Conservation (phyloP, 805 yeast species). For the Ogataea polymorpha region DNA sequence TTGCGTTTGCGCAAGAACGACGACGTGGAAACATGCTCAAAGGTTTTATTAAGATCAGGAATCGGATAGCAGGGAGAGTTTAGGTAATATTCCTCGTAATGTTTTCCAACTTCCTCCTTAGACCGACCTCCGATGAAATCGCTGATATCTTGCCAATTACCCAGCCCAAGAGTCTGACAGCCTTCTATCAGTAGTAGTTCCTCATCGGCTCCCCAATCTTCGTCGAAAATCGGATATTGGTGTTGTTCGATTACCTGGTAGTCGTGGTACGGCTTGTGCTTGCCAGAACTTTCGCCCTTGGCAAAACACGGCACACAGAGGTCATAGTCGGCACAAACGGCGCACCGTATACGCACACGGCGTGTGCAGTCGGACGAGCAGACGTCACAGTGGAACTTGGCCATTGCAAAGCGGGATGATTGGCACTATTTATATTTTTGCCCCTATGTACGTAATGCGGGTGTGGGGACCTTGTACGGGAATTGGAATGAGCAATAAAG, state of each 20-base stretch:
- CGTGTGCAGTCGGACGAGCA: constrained; percentile 96
- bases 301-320: constrained; percentile 98
- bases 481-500: not conserved
- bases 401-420: constrained; percentile 24
- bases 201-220: constrained; percentile 98
- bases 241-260: constrained; percentile 91
- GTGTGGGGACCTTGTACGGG: constrained; percentile 2
- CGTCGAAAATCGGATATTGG: constrained; percentile 85
- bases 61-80: constrained; percentile 75
- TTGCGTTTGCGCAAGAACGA: constrained; percentile 69
- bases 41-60: constrained; percentile 78
- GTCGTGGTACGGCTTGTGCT: constrained; percentile 92
- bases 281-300: constrained; percentile 72
- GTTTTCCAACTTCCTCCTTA: constrained; percentile 86
- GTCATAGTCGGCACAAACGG: constrained; percentile 89
- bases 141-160: constrained; percentile 98
- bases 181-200: constrained; percentile 87
- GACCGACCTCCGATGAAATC: constrained; percentile 92
- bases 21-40: constrained; percentile 58
- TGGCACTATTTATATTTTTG: constrained; percentile 6
- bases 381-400: constrained; percentile 85
- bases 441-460: constrained; percentile 9
- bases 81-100: constrained; percentile 71
- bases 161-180: constrained; percentile 85
- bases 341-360: constrained; percentile 87